Conservation (phyloP, 106 monocot genomes). For the Dendrobium catenatum region DNA sequence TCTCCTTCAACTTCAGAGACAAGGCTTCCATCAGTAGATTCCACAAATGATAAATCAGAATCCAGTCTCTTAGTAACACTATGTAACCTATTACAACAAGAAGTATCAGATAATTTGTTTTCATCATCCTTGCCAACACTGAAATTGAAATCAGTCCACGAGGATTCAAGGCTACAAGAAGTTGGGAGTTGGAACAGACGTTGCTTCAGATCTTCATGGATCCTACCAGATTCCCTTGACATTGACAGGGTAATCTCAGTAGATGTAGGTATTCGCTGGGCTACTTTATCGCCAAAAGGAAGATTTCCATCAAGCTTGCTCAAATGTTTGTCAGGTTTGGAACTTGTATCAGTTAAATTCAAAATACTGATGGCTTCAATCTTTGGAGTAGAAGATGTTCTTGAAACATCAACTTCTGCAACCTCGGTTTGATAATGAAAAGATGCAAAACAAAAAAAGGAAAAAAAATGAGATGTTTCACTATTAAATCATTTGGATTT, state of each 20-base stretch:
- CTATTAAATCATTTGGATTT: background rate
- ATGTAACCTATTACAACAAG: conserved; percentile 5
- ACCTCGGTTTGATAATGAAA: conserved; percentile 19
- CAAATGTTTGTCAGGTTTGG: conserved; percentile 12
- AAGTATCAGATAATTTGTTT: conserved; percentile 23
- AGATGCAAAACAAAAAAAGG: background rate
- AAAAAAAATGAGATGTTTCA: background rate
- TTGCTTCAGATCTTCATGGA: conserved; percentile 53
- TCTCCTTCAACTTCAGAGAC: conserved; percentile 60
- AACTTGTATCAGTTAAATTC: conserved; percentile 5
- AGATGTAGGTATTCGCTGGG: background rate
- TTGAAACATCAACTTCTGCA: conserved; percentile 4
- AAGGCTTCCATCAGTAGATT: conserved; percentile 50
- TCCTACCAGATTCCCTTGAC: conserved; percentile 24
- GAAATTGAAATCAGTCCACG: conserved; percentile 34
- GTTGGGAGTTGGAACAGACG: conserved; percentile 51
- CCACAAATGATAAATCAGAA: conserved; percentile 28
- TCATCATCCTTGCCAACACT: conserved; percentile 43
- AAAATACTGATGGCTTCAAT: conserved; percentile 19
- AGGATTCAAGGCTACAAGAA: conserved; percentile 36
- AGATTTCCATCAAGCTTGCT: background rate
- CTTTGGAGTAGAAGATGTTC: conserved; percentile 7
- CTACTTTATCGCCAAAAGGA: background rate
- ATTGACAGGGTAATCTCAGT: background rate
- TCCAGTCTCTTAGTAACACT: conserved; percentile 27